Evolutionary conservation across 1,284 basidiomycete species (phyloP), one percentile per base, ranked within the genome.

Genomic region (Caloboletus firmus): DNA sequence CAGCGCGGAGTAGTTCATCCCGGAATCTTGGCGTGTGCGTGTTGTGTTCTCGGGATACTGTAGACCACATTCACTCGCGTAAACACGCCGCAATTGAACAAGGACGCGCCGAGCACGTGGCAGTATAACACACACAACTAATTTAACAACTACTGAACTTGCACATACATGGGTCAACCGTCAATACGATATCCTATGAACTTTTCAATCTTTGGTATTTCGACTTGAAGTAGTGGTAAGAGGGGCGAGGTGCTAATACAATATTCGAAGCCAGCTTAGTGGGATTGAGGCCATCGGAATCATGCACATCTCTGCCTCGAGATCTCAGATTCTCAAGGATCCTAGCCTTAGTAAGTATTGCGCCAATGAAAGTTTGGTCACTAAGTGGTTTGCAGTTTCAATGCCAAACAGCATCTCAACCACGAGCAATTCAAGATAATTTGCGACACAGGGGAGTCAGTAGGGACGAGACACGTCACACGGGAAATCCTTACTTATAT

Each of bases 1-100:
- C 37, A 51, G 45, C 20, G 31, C 49, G 18, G 56, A 37, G 43
- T 43, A 10, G 4, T 44, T 47, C 66, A 71, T 67, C 10, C 6
- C 43, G 26, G 17, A 44, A 32, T 36, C 22, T 17, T 52, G 39
- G 49, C 18, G 30, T 11, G 28, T 17, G 41, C n/a, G 52, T 18
- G 24, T 15, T 48, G 51, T 28, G 60, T 47, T 22, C 40, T 28
- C 28, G 30, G 5, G 12, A 26, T 9, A 13, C n/a, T 39, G 9
- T 35, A 30, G 20, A 24, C n/a, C 20, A 22, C 13, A 9, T 11
- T 20, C 24, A 6, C n/a, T 20, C 6, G 12, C 26, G 18, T 15
- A 3, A 35, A 32, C 42, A 45, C 22, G 37, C 28, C 13, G n/a
- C 39, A 17, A n/a, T n/a, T n/a, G 24, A 47, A 63, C 53, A 57